Evolutionary conservation across 2,329 filamentous ascomycete species (phyloP), one percentile per base, ranked within the genome.

Genomic region (Dactylellina sp.): DNA sequence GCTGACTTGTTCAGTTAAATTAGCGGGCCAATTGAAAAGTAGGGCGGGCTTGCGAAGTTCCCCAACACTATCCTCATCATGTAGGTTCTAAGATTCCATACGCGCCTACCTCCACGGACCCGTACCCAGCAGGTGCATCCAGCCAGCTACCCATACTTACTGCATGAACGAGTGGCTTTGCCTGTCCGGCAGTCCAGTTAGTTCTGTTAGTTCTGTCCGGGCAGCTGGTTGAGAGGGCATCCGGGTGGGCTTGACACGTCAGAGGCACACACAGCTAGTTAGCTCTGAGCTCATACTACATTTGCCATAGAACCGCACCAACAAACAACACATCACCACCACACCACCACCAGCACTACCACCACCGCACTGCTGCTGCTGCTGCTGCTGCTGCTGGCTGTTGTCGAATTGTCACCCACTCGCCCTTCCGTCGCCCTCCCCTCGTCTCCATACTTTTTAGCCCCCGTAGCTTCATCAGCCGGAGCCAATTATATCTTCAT

Each of bases 21-120:
- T 74, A 74, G 70, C 70, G 70, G 70, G 55, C 70, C 70, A 74
- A 74, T 74, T 61, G 70, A 60, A 74, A 74, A 74, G 47, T 65
- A 74, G 70, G 70, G 70, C 70, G 70, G 32, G 61, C 53, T 63
- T 55, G 55, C 55, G 39, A 62, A 49, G 50, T 59, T 50, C 61
- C 66, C 70, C 70, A 74, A 62, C 70, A 66, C n/a, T 60, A 25
- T 55, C 28, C 35, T 70, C 39, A 49, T 61, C 28, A 68, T 60
- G 63, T 70, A 74, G 49, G 70, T 71, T 53, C 2, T 32, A 25
- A 20, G 37, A 25, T 35, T 11, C 11, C n/a, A 59, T 42, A 44
- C 46, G 50, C 50, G 59, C 59, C 60, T 59, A 64, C 59, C 49
- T 46, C 44, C 50, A 49, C 22, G 59, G 49, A 52, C 22, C 59